Evolutionary conservation across 2,329 filamentous ascomycete species (phyloP), one percentile per base, ranked within the genome.

Genomic region (Myriosclerotinia curreyana): DNA sequence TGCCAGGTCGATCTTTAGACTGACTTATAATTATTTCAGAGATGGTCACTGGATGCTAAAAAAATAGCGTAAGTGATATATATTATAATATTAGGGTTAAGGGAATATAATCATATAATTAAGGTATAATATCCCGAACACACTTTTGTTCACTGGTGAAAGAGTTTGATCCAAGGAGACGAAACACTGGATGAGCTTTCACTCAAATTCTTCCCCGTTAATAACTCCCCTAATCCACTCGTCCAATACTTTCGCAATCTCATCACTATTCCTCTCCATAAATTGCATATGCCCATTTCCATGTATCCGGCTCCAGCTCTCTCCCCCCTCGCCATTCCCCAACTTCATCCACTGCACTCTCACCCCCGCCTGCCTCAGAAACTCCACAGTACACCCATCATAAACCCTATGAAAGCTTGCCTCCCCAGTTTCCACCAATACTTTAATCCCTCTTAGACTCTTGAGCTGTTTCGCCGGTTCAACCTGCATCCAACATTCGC

Each of bases 281-380:
- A 81, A 80, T 64, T 79, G 76, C 76, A 82, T 77, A 71, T 82
- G 79, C 0, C 77, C 79, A 64, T 82, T 81, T 9, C 80, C 80
- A 46, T 72, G 67, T 44, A 81, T 75, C 5, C 77, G n/a, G n/a
- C n/a, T n/a, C n/a, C n/a, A n/a, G n/a, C n/a, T n/a, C n/a, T n/a
- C n/a, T n/a, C n/a, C n/a, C n/a, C n/a, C 25, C 40, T 34, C 28
- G 17, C 70, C 69, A 38, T 78, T 72, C 7, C 65, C 74, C 28
- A 82, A 73, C 68, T 74, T 72, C 48, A 79, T 42, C 66, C 77
- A 74, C 60, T 77, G 69, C 31, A 38, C 73, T 66, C 31, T 69
- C 67, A 68, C 75, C 72, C 79, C 79, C 5, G 79, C 80, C 70
- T 82, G 80, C 56, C 71, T 70, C 38, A 82, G 70, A 64, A 75